Evolutionary conservation across 306 rosid species (phyloP), one percentile per base, ranked within the genome.

Genomic region (Ammopiptanthus mongolicus): DNA sequence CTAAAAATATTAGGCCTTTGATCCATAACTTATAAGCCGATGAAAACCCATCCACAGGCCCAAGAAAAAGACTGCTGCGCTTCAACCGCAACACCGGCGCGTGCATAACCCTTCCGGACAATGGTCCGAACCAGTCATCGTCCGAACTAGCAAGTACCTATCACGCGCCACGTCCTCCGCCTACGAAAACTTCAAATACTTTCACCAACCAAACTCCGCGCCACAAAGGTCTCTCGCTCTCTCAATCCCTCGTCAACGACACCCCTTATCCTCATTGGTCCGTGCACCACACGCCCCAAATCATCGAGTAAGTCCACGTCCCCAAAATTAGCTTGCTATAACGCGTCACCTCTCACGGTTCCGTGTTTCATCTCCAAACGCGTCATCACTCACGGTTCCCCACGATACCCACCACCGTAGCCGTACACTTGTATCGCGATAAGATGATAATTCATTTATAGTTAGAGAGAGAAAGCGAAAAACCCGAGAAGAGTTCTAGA

Each of bases 381-480:
- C 89, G 79, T 80, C 75, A 65, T 25, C 61, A 18, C 33, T 22
- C 33, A 28, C 33, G 2, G 71, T 33, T 59, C 65, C 60, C 74
- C 69, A 52, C 76, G 59, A 71, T 69, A 66, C 75, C 42, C 87
- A 6, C 78, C 62, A 23, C 81, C 67, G 80, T 64, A 47, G 87
- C 97, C 96, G 97, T 91, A 86, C 95, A 90, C 77, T 84, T 93
- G 90, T 85, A 61, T 80, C 76, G 86, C 82, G 78, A 88, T 88
- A 85, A 86, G 87, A 82, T n/a, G n/a, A n/a, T n/a, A n/a, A n/a
- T n/a, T n/a, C n/a, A n/a, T n/a, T n/a, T n/a, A n/a, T n/a, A n/a
- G n/a, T n/a, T n/a, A n/a, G n/a, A n/a, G n/a, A n/a, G n/a, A n/a
- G n/a, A n/a, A n/a, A n/a, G n/a, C 81, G 84, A 37, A 13, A 48